These are phyloP conservation scores for Posidonia oceanica DNA, from an alignment of 116 monocot species.

Conservation along the genomic window DNA sequence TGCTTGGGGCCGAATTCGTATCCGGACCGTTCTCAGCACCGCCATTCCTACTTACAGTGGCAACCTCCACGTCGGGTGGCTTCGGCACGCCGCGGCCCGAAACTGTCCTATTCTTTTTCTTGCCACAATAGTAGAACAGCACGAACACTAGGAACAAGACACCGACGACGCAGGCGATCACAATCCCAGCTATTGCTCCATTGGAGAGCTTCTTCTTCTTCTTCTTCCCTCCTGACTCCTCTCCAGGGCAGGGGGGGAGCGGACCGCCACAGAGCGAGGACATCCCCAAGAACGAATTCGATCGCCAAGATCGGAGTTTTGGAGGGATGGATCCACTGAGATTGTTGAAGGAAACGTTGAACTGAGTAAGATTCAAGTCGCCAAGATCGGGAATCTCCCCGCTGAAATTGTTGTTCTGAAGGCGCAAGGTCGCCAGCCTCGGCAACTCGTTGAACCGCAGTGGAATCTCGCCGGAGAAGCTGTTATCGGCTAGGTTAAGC, in stretches of 20 bases:
- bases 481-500: slow-evolving; percentile 45
- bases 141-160: slow-evolving; percentile 25
- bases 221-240: background rate
- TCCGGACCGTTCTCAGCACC: background rate
- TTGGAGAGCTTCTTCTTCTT: slow-evolving; percentile 32
- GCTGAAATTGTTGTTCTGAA: slow-evolving; percentile 36
- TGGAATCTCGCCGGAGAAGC: slow-evolving; percentile 34
- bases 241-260: slow-evolving; percentile 23
- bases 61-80: background rate
- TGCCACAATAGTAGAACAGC: slow-evolving; percentile 26
- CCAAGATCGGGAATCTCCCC: slow-evolving; percentile 39
- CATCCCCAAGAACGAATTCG: slow-evolving; percentile 35
- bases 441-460: slow-evolving; percentile 25
- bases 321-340: slow-evolving; percentile 45
- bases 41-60: background rate
- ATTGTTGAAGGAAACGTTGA: slow-evolving; percentile 59
- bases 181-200: slow-evolving; percentile 73
- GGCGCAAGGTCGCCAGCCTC: slow-evolving; percentile 28
- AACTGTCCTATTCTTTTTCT: background rate
- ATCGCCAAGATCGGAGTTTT: slow-evolving; percentile 16
- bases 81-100: background rate
- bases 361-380: slow-evolving; percentile 12
- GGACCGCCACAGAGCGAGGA: slow-evolving; percentile 34
- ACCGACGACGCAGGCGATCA: slow-evolving; percentile 22
- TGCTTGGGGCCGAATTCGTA: background rate